A percentile compares a stretch with the other conserved stretches of the same genome.
phyloP scores from a whole-genome alignment of 1,139 yeast species.

The Schwanniomyces etchellsii region DNA sequence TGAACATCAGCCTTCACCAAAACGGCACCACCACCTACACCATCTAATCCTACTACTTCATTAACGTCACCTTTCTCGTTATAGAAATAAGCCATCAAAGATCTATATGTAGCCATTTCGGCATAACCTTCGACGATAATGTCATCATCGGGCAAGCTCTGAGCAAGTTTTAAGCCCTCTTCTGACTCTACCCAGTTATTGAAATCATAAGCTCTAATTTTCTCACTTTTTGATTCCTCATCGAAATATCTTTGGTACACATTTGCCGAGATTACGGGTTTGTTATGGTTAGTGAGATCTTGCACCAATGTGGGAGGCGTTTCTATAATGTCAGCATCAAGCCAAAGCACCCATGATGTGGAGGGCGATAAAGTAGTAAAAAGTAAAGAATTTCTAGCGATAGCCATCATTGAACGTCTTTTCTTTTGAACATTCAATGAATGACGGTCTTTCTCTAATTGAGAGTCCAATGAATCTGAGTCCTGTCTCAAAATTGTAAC shows the following conservation, averaged over 20 bases:
- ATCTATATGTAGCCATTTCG: conserved; percentile 89
- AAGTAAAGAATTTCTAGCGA: conserved; percentile 85
- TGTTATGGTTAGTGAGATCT: conserved; percentile 82
- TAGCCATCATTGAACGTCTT: conserved; percentile 85
- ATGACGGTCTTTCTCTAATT: conserved; percentile 72
- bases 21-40: conserved; percentile 97
- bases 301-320: conserved; percentile 77
- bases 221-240: conserved; percentile 47
- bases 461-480: conserved; percentile 63
- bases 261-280: conserved; percentile 85
- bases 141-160: conserved; percentile 73
- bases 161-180: conserved; percentile 72
- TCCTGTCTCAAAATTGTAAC: conserved; percentile 89
- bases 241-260: conserved; percentile 80
- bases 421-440: conserved; percentile 76
- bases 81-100: conserved; percentile 90
- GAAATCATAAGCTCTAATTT: conserved; percentile 85
- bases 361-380: conserved; percentile 87
- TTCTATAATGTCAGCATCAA: conserved; percentile 91
- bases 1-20: conserved; percentile 96
- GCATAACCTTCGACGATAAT: conserved; percentile 89
- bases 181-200: conserved; percentile 96
- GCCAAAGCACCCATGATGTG: conserved; percentile 93
- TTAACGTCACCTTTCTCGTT: conserved; percentile 55
- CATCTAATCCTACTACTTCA: conserved; percentile 79